Evolutionary conservation across 305 asterid genomes (phyloP).

Genomic region (Ilex paraguariensis): DNA sequence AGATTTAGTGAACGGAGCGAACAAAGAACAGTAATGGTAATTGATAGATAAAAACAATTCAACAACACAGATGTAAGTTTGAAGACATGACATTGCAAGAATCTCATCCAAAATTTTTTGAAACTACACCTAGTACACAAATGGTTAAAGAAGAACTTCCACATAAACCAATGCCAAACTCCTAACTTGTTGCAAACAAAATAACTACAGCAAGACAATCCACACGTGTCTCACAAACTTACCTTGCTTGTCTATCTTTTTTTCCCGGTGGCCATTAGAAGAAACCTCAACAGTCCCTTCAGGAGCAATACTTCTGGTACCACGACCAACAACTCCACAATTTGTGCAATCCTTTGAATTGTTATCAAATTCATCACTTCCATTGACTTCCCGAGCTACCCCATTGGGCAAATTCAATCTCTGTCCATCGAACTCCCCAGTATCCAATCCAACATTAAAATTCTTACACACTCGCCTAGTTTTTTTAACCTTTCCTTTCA

Average conservation of each 20-base stretch:
- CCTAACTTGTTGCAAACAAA: neutral
- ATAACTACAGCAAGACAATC: neutral
- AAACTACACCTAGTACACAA: too few species aligned
- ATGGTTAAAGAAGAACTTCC: too few species aligned
- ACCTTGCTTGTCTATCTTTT: conserved; percentile 45
- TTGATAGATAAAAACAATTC: too few species aligned
- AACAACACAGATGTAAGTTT: too few species aligned
- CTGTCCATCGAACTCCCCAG: conserved; percentile 18
- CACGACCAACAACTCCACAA: neutral
- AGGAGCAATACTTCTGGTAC: conserved; percentile 6
- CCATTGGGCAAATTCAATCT: conserved; percentile 34
- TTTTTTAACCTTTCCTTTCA: conserved; percentile 55
- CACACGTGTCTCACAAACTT: conserved; percentile 18
- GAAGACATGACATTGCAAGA: too few species aligned
- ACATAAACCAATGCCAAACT: too few species aligned
- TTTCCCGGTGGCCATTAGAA: conserved; percentile 20
- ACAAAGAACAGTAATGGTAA: too few species aligned
- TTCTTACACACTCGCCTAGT: conserved; percentile 19
- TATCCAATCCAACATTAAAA: conserved; percentile 16
- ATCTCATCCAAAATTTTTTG: too few species aligned
- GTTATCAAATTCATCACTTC: conserved; percentile 12
- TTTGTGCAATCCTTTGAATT: neutral
- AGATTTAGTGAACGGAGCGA: too few species aligned
- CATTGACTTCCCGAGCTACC: conserved; percentile 22
- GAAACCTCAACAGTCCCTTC: conserved; percentile 27